Evolutionary conservation across 2,329 filamentous ascomycete genomes (phyloP), one percentile per base, ranked within the genome.

Genomic region (Chrysosporium keratinophilum): DNA sequence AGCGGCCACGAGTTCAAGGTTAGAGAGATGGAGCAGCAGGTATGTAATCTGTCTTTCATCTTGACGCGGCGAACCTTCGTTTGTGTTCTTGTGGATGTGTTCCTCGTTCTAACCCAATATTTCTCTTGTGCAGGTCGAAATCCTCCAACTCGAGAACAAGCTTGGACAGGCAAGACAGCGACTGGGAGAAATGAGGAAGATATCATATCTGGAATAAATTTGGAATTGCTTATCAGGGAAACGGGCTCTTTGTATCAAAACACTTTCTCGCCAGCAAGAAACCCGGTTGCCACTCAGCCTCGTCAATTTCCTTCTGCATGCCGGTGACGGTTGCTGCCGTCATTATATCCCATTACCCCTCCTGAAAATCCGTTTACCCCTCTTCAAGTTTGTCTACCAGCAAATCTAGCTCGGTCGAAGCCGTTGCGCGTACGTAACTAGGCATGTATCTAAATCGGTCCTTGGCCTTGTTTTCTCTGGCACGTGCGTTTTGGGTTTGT

Each of bases 11-110:
- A 98, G 74, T 97, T 98, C 78, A 98, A 98, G 79, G 89, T 96
- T 50, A 81, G 85, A 63, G 90, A 98, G 75, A 98, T 98, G 93
- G 93, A 98, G 75, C 93, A 98, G 68, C 93, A 98, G 87, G 90
- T 95, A 78, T 64, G 79, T 78, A 55, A 15, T 39, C 11, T 33
- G 28, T 19, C 15, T 3, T 33, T 12, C 5, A 12, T 3, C 2
- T 37, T 37, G 35, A 42, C 5, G n/a, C 40, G 10, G 17, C 9
- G 15, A 42, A 28, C 23, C 23, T 10, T 3, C 17, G 40, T 42
- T 23, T 44, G 20, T 44, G 17, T 23, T 41, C 23, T 23, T 44
- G 10, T 44, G 4, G n/a, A 19, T 45, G 15, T 45, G 11, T 31
- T 33, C 17, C 7, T 14, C n/a, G 15, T 52, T 35, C 41, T 52